phyloP scores from a whole-genome alignment of 805 yeast species.

The Hanseniaspora occidentalis region DNA sequence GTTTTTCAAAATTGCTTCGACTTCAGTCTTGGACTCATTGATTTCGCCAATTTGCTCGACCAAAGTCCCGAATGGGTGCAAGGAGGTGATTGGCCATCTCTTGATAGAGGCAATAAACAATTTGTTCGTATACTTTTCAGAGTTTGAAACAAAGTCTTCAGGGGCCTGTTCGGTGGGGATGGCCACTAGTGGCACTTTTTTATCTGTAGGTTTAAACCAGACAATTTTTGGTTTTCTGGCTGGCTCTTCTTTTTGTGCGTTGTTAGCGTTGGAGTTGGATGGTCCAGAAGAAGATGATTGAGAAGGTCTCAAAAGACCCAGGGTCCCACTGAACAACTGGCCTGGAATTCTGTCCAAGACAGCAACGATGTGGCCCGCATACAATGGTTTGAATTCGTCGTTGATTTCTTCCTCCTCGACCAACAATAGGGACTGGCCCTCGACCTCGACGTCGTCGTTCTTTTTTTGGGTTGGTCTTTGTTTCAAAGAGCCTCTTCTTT shows the following conservation, averaged over 20 bases:
- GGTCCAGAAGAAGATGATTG: slow-evolving; percentile 71
- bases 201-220: slow-evolving; percentile 98
- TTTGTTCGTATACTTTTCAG: slow-evolving; percentile 67
- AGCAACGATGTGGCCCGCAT: slow-evolving; percentile 97
- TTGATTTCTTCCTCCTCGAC: slow-evolving; percentile 94
- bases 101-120: slow-evolving; percentile 90
- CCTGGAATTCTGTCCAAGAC: slow-evolving; percentile 96
- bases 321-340: slow-evolving; percentile 86
- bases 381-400: slow-evolving; percentile 84
- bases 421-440: slow-evolving; percentile 83
- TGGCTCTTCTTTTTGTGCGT: slow-evolving; percentile 12
- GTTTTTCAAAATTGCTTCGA: slow-evolving; percentile 81
- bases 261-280: slow-evolving; percentile 11
- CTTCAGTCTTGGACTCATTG: slow-evolving; percentile 65
- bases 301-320: slow-evolving; percentile 89
- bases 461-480: slow-evolving; percentile 96
- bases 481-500: slow-evolving; percentile 80
- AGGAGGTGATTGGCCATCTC: slow-evolving; percentile 97
- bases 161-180: slow-evolving; percentile 99
- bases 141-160: slow-evolving; percentile 84
- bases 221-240: slow-evolving; percentile 80
- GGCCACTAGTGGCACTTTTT: slow-evolving; percentile 94
- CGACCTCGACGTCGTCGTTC: slow-evolving; percentile 96
- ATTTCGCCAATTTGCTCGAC: slow-evolving; percentile 76
- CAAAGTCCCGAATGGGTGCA: slow-evolving; percentile 94